phyloP scores from a whole-genome alignment of 2,329 filamentous ascomycete species.

The Nothomitra cinnamomea region DNA sequence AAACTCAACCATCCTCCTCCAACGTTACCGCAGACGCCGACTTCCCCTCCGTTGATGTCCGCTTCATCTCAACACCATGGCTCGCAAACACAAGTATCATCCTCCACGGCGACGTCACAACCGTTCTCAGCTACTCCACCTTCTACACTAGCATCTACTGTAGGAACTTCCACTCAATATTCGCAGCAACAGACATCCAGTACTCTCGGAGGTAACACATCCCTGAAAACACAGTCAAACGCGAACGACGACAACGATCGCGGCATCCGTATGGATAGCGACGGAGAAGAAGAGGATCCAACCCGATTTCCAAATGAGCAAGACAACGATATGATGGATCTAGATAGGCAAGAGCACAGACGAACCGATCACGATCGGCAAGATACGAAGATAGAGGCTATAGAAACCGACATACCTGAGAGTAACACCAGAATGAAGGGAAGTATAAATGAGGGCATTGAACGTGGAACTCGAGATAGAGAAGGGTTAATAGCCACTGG shows the following conservation, averaged over 20 bases:
- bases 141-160: conserved; percentile 23
- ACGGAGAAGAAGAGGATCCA: conserved; percentile 9
- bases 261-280: conserved; percentile 20
- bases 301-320: conserved; percentile 13
- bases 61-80: conserved; percentile 31
- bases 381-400: not conserved
- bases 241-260: conserved; percentile 19
- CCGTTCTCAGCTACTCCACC: conserved; percentile 23
- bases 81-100: conserved; percentile 27
- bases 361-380: conserved; percentile 9
- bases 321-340: conserved; percentile 22
- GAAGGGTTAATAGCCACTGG: not conserved
- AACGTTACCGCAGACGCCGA: conserved; percentile 3
- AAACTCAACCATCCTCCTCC: not conserved
- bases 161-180: conserved; percentile 25
- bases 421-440: no score
- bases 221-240: conserved; percentile 10
- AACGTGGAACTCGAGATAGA: no score
- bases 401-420: no score
- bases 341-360: conserved; percentile 18
- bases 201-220: conserved; percentile 23
- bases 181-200: conserved; percentile 25
- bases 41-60: conserved; percentile 26
- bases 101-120: conserved; percentile 26
- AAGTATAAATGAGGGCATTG: no score